Conservation (phyloP, 2,329 filamentous ascomycete species). For the Verticillium zaregamsianum region DNA sequence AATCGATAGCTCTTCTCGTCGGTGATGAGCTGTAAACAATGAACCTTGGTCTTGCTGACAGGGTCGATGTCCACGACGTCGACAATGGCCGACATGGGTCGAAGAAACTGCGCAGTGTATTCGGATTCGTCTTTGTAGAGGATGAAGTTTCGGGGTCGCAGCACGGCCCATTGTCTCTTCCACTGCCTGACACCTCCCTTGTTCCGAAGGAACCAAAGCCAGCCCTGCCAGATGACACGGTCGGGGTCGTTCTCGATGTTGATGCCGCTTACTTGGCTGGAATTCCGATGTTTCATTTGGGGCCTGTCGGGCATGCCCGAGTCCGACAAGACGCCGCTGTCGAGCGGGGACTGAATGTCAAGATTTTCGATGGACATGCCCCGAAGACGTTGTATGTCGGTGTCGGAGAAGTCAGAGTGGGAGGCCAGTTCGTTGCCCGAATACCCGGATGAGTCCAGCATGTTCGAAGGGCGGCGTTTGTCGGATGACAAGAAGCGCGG, state of each 20-base stretch:
- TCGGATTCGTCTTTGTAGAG: constrained; percentile 93
- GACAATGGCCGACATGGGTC: constrained; percentile 74
- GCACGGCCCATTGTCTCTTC: constrained; percentile 92
- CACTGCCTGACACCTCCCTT: constrained; percentile 83
- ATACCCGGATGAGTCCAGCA: constrained; percentile 59
- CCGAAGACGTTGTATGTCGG: constrained; percentile 44
- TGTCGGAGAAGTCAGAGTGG: constrained; percentile 83
- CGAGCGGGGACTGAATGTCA: constrained; percentile 31
- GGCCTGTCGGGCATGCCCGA: constrained; percentile 19
- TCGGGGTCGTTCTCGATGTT: constrained; percentile 65
- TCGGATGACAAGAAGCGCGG: constrained; percentile 26
- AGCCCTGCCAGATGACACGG: constrained; percentile 90
- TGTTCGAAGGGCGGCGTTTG: constrained; percentile 54
- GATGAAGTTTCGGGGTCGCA: constrained; percentile 78
- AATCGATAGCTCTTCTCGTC: constrained; percentile 84
- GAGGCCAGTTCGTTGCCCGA: constrained; percentile 68
- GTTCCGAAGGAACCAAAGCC: constrained; percentile 78
- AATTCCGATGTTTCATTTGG: constrained; percentile 43
- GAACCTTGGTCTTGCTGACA: constrained; percentile 74
- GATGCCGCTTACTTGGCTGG: constrained; percentile 59
- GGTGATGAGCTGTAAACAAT: constrained; percentile 89
- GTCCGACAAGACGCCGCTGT: constrained; percentile 15
- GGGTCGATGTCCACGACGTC: constrained; percentile 92
- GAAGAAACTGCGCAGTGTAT: constrained; percentile 79
- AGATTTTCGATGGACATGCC: constrained; percentile 50